Percentiles rank a stretch among this genome's conserved stretches.
phyloP scores from a whole-genome alignment of 257 asterid species.

The Osmanthus fragrans region DNA sequence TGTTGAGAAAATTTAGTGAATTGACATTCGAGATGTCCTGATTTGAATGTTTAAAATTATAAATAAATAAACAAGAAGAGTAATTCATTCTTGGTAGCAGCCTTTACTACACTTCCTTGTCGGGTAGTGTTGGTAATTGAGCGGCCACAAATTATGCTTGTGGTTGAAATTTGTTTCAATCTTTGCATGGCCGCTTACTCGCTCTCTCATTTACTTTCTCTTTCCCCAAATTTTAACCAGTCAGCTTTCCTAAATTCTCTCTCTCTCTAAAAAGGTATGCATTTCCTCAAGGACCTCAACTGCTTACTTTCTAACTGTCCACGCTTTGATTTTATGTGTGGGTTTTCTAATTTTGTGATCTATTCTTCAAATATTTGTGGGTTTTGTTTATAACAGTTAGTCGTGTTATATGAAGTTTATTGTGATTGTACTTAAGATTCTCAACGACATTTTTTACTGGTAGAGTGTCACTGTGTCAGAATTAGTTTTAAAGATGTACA shows the following conservation, averaged over 20 bases:
- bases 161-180: conserved; percentile 44
- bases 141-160: conserved; percentile 60
- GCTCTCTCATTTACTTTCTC: conserved; percentile 7
- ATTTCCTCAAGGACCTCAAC: neutral
- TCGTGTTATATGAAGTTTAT: neutral
- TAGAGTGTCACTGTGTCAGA: neutral
- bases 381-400: neutral
- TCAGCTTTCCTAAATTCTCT: neutral
- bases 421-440: neutral
- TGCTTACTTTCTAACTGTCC: conserved; percentile 6
- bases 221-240: neutral
- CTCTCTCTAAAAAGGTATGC: conserved; percentile 26
- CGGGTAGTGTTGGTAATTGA: conserved; percentile 46
- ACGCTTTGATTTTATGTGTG: neutral
- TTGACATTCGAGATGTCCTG: no score
- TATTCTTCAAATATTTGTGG: conserved; percentile 16
- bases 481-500: neutral
- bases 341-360: neutral
- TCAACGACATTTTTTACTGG: neutral
- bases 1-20: no score
- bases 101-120: conserved; percentile 30
- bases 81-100: no score
- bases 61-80: no score
- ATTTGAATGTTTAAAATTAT: no score
- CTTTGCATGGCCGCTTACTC: conserved; percentile 23